Conservation (phyloP, 352 stramenopile genomes). For the Phytophthora podocarpi region DNA sequence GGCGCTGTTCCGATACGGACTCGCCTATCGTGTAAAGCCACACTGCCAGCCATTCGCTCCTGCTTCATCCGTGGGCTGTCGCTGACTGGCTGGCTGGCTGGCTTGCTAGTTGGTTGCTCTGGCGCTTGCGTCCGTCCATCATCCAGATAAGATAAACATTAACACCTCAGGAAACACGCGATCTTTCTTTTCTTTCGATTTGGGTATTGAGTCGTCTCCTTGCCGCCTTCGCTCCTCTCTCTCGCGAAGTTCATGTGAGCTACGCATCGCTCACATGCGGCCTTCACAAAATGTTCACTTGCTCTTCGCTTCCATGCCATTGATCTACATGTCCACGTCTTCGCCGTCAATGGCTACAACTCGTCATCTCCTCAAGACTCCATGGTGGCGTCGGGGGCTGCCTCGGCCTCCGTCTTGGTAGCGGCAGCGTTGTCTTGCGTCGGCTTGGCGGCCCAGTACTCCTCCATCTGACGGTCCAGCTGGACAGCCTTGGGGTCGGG, state of each 20-base stretch:
- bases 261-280: conserved; percentile 27
- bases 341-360: conserved; percentile 24
- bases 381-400: conserved; percentile 32
- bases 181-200: conserved; percentile 52
- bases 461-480: conserved; percentile 88
- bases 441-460: conserved; percentile 90
- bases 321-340: conserved; percentile 32
- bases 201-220: conserved; percentile 29
- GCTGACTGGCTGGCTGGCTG: conserved; percentile 8
- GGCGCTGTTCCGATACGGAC: not conserved
- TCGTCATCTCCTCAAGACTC: conserved; percentile 35
- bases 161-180: conserved; percentile 46
- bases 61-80: conserved; percentile 6
- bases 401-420: conserved; percentile 24
- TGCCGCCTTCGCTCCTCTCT: conserved; percentile 22
- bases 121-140: conserved; percentile 21
- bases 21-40: conserved; percentile 6
- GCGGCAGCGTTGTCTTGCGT: conserved; percentile 33
- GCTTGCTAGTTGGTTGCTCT: conserved; percentile 11
- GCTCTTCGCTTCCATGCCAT: conserved; percentile 29
- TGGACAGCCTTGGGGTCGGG: conserved; percentile 81
- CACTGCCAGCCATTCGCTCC: conserved; percentile 5
- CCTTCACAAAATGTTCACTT: conserved; percentile 30
- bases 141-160: conserved; percentile 41
- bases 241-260: conserved; percentile 29